These are phyloP conservation scores for Zygosaccharomyces rouxii DNA, from an alignment of 805 yeast genomes.

Conservation along the genomic window DNA sequence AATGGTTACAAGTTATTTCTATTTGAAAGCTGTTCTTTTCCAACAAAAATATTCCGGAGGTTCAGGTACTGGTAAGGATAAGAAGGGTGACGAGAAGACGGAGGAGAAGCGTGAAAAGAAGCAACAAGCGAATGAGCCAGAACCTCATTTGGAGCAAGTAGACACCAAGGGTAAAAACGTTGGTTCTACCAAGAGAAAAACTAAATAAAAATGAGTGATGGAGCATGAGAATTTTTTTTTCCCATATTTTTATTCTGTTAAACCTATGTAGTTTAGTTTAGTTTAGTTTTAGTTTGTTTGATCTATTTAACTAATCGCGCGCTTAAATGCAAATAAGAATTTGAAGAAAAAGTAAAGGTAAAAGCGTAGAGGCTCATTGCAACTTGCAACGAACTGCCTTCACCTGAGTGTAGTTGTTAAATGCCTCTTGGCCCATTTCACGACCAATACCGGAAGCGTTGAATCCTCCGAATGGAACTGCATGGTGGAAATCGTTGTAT, in stretches of 20 bases:
- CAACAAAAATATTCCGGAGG: constrained; percentile 3
- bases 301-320: neutral
- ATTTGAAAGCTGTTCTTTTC: neutral
- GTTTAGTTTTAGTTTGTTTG: no score
- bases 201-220: neutral
- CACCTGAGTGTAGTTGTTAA: constrained; percentile 77
- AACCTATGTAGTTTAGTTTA: neutral
- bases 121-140: neutral
- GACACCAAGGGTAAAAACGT: neutral
- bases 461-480: constrained; percentile 91
- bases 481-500: constrained; percentile 80
- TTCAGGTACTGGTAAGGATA: neutral
- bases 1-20: neutral
- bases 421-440: constrained; percentile 86
- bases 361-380: constrained; percentile 1
- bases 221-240: neutral
- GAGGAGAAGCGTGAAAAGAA: neutral
- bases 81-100: neutral
- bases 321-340: neutral
- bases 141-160: neutral
- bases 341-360: neutral
- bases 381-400: constrained; percentile 68
- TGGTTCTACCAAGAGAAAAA: neutral
- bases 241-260: neutral
- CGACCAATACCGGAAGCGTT: constrained; percentile 90